Evolutionary conservation across 2,329 filamentous ascomycete genomes (phyloP).

Genomic region (Didymella exigua): DNA sequence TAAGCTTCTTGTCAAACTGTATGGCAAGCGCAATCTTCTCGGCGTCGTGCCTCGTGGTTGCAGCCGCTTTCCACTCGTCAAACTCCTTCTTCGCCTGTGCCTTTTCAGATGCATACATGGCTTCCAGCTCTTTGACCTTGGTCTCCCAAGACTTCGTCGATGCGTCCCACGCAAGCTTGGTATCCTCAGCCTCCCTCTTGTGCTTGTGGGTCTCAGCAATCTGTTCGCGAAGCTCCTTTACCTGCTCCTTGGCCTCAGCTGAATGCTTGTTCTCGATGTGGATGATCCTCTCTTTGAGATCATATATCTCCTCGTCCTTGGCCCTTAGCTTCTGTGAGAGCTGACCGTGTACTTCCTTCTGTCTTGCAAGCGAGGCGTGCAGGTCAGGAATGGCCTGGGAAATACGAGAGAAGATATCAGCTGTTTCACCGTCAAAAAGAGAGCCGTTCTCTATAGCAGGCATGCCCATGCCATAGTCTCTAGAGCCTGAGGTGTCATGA

Average conservation of each 20-base stretch:
- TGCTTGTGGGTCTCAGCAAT: constrained; percentile 52
- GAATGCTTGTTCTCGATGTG: constrained; percentile 57
- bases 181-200: constrained; percentile 47
- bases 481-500: constrained; percentile 46
- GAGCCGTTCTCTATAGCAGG: constrained; percentile 40
- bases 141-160: constrained; percentile 50
- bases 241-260: constrained; percentile 59
- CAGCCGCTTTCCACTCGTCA: constrained; percentile 51
- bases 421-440: constrained; percentile 45
- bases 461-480: constrained; percentile 39
- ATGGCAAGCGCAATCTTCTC: constrained; percentile 49
- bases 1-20: constrained; percentile 50
- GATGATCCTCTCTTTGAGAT: constrained; percentile 57
- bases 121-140: constrained; percentile 53
- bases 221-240: constrained; percentile 57
- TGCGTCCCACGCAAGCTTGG: constrained; percentile 37
- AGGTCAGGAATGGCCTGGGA: constrained; percentile 48
- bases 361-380: constrained; percentile 50
- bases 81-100: constrained; percentile 46
- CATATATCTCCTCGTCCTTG: constrained; percentile 60
- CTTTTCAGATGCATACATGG: constrained; percentile 45
- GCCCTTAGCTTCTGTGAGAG: constrained; percentile 58
- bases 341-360: constrained; percentile 58
- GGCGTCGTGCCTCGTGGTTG: constrained; percentile 42
- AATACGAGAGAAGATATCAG: constrained; percentile 48